These are phyloP conservation scores for Rugiboletus extremiorientalis DNA, from an alignment of 1,284 basidiomycete genomes.

Conservation along the genomic window DNA sequence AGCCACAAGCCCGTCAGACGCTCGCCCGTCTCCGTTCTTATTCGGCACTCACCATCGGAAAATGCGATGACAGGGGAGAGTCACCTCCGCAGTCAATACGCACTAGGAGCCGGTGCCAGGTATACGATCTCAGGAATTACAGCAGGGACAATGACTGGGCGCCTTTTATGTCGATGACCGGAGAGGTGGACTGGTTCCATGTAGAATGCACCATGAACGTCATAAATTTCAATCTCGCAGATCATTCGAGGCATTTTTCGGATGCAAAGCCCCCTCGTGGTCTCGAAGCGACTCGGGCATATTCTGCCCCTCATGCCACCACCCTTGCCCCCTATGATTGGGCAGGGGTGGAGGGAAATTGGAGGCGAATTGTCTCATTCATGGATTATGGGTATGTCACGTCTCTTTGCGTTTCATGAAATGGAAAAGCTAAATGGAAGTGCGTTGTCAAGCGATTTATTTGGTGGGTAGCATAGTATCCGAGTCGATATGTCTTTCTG, in stretches of 20 bases:
- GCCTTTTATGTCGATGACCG: conserved; percentile 44
- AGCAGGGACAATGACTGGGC: conserved; percentile 50
- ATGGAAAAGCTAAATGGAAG: background rate
- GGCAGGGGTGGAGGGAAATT: conserved; percentile 69
- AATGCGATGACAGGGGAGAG: conserved; percentile 25
- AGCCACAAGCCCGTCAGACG: conserved; percentile 27
- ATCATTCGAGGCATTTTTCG: conserved; percentile 41
- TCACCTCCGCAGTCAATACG: conserved; percentile 38
- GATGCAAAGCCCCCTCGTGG: conserved; percentile 47
- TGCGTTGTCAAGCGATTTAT: conserved; percentile 47
- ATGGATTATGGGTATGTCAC: conserved; percentile 67
- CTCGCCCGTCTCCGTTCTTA: conserved; percentile 40
- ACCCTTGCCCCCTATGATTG: conserved; percentile 48
- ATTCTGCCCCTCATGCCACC: conserved; percentile 47
- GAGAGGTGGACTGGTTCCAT: conserved; percentile 58
- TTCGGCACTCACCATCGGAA: conserved; percentile 42
- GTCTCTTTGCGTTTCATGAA: conserved; percentile 13
- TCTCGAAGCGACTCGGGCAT: conserved; percentile 49
- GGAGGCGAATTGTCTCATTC: conserved; percentile 68
- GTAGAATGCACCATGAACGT: conserved; percentile 58
- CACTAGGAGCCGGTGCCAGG: conserved; percentile 50
- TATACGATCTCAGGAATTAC: conserved; percentile 67
- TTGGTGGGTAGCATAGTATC: conserved; percentile 40
- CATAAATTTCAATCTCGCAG: conserved; percentile 55
- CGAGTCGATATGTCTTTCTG: conserved; percentile 1